Evolutionary conservation across 129 eudicot genomes (phyloP).

Genomic region (Tagetes erecta): DNA sequence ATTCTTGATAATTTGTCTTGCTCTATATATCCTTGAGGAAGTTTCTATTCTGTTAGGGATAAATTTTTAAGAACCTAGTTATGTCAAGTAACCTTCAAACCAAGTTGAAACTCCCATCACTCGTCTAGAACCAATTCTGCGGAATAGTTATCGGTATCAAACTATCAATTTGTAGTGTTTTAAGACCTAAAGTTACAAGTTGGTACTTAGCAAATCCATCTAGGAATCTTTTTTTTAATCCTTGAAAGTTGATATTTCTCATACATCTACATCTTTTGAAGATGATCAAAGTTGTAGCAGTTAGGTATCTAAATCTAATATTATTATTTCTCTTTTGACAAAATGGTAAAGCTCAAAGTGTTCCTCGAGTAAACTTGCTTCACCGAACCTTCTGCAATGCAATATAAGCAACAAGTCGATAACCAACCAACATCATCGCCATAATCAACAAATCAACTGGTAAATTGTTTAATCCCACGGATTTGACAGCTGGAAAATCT

Average conservation of each 20-base stretch:
- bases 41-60: conserved; percentile 25
- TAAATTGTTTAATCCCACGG: conserved; percentile 69
- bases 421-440: conserved; percentile 86
- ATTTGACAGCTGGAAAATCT: conserved; percentile 73
- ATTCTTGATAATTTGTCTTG: conserved; percentile 18
- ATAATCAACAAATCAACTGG: conserved; percentile 59
- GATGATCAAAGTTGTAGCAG: conserved; percentile 57
- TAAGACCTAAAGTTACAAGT: conserved; percentile 24
- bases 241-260: conserved; percentile 26
- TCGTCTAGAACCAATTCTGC: conserved; percentile 26
- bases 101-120: conserved; percentile 17
- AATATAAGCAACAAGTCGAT: conserved; percentile 78
- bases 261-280: conserved; percentile 43
- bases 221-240: conserved; percentile 23
- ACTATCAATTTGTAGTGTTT: conserved; percentile 30
- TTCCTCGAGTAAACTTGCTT: conserved; percentile 36
- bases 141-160: conserved; percentile 25
- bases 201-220: conserved; percentile 16
- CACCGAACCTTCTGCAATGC: conserved; percentile 73
- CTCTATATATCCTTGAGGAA: conserved; percentile 26
- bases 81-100: conserved; percentile 27
- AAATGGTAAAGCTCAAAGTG: conserved; percentile 40
- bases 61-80: conserved; percentile 27
- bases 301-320: conserved; percentile 39
- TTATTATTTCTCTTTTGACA: conserved; percentile 43